Evolutionary conservation across 768 basidiomycete species (phyloP).

Genomic region (button mushroom (Agaricus bisporus)): DNA sequence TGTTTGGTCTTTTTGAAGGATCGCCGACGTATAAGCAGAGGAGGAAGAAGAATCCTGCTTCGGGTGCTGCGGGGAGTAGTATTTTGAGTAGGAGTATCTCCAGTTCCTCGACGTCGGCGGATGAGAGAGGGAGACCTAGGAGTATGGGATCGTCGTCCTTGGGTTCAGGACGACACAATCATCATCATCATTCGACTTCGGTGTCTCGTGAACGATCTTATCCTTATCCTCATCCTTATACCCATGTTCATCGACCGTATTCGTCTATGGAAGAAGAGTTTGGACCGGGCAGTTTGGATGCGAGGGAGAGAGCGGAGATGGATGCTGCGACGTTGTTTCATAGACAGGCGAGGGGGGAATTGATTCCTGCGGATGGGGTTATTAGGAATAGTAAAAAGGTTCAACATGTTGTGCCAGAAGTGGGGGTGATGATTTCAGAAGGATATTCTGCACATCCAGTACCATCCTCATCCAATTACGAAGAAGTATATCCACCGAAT

Average conservation of each 20-base stretch:
- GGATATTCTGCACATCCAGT: constrained; percentile 17
- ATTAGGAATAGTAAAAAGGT: constrained; percentile 22
- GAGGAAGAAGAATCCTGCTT: constrained; percentile 61
- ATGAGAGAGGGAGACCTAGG: constrained; percentile 23
- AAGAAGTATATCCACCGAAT: no score
- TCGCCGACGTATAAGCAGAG: constrained; percentile 87
- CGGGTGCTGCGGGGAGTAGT: constrained; percentile 12
- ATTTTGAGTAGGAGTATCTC: constrained; percentile 6
- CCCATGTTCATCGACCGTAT: constrained; percentile 11
- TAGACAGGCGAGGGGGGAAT: constrained; percentile 55
- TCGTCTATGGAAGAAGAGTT: constrained; percentile 26
- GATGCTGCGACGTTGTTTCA: constrained; percentile 65
- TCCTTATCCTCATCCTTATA: constrained; percentile 5
- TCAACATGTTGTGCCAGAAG: constrained; percentile 22
- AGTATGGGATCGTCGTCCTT: constrained; percentile 14
- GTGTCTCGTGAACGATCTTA: constrained; percentile 7
- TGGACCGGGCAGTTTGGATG: constrained; percentile 18
- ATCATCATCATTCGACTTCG: constrained; percentile 4
- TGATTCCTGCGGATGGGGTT: constrained; percentile 28
- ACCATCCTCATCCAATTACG: no score
- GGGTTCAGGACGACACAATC: constrained; percentile 8
- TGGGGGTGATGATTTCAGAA: constrained; percentile 26
- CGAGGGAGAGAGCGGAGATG: constrained; percentile 21
- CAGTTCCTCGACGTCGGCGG: constrained; percentile 9
- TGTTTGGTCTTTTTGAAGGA: constrained; percentile 73